phyloP scores from a whole-genome alignment of 2,329 filamentous ascomycete genomes.

The Aspergillus hiratsukae region DNA sequence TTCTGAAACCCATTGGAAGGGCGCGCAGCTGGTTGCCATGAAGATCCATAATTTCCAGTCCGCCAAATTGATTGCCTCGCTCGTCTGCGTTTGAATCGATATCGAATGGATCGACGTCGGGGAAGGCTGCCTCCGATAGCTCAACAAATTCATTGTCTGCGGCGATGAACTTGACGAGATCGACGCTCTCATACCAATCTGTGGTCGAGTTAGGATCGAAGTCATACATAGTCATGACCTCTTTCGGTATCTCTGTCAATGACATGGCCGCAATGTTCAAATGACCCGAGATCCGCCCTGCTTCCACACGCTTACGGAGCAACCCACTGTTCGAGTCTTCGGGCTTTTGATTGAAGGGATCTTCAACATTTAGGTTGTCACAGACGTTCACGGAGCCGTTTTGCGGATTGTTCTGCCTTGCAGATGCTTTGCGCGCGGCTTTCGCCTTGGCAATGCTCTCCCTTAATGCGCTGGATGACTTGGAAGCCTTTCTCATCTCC shows the following conservation, averaged over 20 bases:
- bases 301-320: constrained; percentile 66
- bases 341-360: constrained; percentile 56
- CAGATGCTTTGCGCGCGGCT: constrained; percentile 63
- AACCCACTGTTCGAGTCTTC: constrained; percentile 61
- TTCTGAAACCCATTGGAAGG: constrained; percentile 70
- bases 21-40: constrained; percentile 75
- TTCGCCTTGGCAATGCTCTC: constrained; percentile 93
- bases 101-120: constrained; percentile 58
- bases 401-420: constrained; percentile 23
- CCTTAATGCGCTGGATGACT: constrained; percentile 74
- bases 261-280: constrained; percentile 85
- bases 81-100: constrained; percentile 62
- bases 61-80: constrained; percentile 72
- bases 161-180: constrained; percentile 76
- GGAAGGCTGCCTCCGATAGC: constrained; percentile 71
- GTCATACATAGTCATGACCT: constrained; percentile 89
- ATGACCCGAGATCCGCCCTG: constrained; percentile 70
- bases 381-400: constrained; percentile 34
- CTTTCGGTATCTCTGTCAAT: constrained; percentile 71
- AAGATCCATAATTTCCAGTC: constrained; percentile 74
- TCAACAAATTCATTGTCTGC: constrained; percentile 83
- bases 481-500: constrained; percentile 47
- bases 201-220: constrained; percentile 61
- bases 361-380: constrained; percentile 42
- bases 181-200: constrained; percentile 88